Evolutionary conservation across 75 land plant genomes (phyloP).

Genomic region (Pinus albicaulis): DNA sequence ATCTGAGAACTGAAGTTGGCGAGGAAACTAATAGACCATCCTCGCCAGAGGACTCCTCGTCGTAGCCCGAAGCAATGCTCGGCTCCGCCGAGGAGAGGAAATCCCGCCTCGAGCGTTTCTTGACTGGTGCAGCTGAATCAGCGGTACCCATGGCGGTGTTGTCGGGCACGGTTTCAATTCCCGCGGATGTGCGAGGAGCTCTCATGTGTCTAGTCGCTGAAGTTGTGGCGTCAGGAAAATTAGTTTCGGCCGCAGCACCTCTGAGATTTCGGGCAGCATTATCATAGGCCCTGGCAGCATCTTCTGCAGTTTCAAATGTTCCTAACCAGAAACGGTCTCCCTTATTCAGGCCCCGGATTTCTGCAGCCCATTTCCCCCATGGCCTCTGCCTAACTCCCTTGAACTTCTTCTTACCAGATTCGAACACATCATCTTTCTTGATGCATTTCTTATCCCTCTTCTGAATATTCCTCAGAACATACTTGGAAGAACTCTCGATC

Average conservation of each 20-base stretch:
- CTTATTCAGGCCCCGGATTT: neutral
- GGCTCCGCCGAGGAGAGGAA: no score
- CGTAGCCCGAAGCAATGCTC: neutral
- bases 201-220: no score
- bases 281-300: constrained; percentile 15
- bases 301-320: constrained; percentile 8
- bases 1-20: constrained; percentile 3
- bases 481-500: neutral
- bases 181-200: neutral
- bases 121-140: no score
- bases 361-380: constrained; percentile 8
- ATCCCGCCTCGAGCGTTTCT: no score
- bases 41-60: constrained; percentile 2
- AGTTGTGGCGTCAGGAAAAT: neutral
- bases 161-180: no score
- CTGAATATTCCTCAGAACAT: neutral
- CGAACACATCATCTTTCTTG: neutral
- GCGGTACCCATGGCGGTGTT: no score
- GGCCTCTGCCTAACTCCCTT: constrained; percentile 15
- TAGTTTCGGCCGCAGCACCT: neutral
- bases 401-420: neutral
- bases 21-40: neutral
- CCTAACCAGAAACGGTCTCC: constrained; percentile 8
- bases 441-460: neutral
- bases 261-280: constrained; percentile 4